Percentiles rank a stretch among this genome's conserved stretches.
These are phyloP conservation scores for Pseudoscleropodium purum DNA, from an alignment of 225 moss, liverwort and hornwort species.

Conservation along the genomic window DNA sequence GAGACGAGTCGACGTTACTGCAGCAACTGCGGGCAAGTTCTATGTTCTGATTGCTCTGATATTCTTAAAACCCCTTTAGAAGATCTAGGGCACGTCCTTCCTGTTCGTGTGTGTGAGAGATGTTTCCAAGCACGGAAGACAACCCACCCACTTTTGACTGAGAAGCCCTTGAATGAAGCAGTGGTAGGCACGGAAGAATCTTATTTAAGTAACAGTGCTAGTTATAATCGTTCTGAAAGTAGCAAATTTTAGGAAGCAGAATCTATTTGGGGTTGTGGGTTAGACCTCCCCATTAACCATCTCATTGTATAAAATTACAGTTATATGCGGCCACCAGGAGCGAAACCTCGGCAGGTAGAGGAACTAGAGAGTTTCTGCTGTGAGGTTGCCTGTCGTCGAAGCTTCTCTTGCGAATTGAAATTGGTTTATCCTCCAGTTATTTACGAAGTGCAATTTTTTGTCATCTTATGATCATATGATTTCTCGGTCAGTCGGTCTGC, in stretches of 20 bases:
- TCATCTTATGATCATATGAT: not conserved
- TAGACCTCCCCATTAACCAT: conserved; percentile 33
- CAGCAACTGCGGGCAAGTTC: conserved; percentile 77
- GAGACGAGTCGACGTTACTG: conserved; percentile 43
- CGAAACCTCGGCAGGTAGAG: conserved; percentile 4
- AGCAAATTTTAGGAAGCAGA: conserved; percentile 36
- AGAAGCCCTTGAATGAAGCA: not conserved
- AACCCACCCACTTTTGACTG: not conserved
- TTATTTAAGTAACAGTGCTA: not conserved
- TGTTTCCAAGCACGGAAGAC: conserved; percentile 55
- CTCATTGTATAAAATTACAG: conserved; percentile 42
- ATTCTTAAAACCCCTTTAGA: conserved; percentile 46
- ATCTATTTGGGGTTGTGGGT: conserved; percentile 39
- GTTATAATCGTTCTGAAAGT: conserved; percentile 22
- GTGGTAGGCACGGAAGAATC: not conserved
- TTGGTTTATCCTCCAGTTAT: not conserved
- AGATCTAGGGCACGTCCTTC: conserved; percentile 70
- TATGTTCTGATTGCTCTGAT: conserved; percentile 52
- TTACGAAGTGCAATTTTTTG: not conserved
- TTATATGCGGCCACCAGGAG: not conserved
- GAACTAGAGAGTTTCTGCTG: not conserved
- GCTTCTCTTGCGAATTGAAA: conserved; percentile 17
- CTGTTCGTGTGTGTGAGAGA: conserved; percentile 64
- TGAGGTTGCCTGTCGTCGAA: conserved; percentile 9
- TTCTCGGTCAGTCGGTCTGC: not conserved